These are phyloP conservation scores for Cladosporium sp. DNA, from an alignment of 2,329 filamentous ascomycete genomes.

Conservation along the genomic window DNA sequence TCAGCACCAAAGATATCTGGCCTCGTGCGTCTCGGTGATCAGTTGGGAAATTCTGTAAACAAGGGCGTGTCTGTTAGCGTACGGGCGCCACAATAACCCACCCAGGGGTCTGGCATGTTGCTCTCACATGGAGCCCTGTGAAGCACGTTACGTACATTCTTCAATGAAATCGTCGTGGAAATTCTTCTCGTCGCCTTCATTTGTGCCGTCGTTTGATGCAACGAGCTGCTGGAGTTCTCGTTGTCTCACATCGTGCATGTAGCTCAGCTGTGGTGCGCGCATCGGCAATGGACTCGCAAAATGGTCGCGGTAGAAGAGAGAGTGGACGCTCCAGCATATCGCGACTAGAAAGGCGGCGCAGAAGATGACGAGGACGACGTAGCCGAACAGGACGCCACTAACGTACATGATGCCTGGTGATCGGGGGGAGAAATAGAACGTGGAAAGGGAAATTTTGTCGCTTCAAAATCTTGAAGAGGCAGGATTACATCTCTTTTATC, in stretches of 20 bases:
- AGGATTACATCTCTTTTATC: too few relatives aligned
- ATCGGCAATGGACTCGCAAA: background rate
- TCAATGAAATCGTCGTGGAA: constrained; percentile 17
- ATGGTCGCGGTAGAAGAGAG: background rate
- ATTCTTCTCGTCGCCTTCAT: background rate
- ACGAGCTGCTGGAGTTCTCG: constrained; percentile 3
- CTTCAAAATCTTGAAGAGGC: too few relatives aligned
- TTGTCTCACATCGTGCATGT: constrained; percentile 2
- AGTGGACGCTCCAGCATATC: background rate
- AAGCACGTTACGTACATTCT: constrained; percentile 2
- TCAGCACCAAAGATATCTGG: too few relatives aligned
- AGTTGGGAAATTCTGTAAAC: too few relatives aligned
- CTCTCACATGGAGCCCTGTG: constrained; percentile 19
- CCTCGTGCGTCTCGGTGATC: too few relatives aligned
- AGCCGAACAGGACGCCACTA: too few relatives aligned
- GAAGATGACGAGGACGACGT: background rate
- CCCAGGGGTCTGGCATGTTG: too few relatives aligned
- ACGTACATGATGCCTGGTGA: too few relatives aligned
- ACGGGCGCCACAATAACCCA: too few relatives aligned
- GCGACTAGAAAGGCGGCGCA: background rate
- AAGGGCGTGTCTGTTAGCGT: too few relatives aligned
- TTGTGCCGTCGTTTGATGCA: background rate
- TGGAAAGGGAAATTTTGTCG: too few relatives aligned
- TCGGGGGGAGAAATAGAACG: too few relatives aligned
- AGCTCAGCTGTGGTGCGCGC: background rate